Base-by-base conservation (phyloP, 768 basidiomycete genomes). In the Psilocybe azurescens region DNA sequence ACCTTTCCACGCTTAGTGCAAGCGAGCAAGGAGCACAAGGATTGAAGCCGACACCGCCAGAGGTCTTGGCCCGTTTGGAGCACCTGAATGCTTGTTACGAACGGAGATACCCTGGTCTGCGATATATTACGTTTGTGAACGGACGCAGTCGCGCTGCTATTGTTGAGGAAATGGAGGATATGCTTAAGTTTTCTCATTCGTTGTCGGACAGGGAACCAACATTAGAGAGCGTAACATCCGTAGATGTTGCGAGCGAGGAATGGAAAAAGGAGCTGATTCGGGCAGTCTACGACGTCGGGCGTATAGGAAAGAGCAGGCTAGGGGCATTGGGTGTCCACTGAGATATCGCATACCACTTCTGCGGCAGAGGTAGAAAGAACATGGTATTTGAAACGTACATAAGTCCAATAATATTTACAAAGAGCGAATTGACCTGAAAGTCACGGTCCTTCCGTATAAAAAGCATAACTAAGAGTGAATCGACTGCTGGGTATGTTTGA, bases 41-140 rank as follows among this genome's bases (percentile, higher is more conserved):
- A 0, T 73, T 75, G 3, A 75, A 75, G 10, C 81, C 83, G 18
- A 94, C 93, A 8, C 84, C 89, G 5, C 88, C 91, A 29, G 88
- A 87, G 60, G 89, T 95, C 39, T 79, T 97, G 20, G 83, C 77
- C 5, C 86, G 93, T 8, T 82, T 97, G 16, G 82, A 73, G 33
- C 84, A 91, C 65, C 83, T 97, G 53, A 97, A 97, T 66, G 81
- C 78, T 10, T 84, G 85, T 65, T 97, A 96, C 70, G 93, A 95
- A 71, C 77, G 71, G 30, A 76, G 76, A 56, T 97, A 89, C 69
- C 87, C 90, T 0, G 88, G 90, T 3, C 72, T 97, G 65, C 83
- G 91, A 18, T 97, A 94, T 70, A 93, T 97, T 76, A 95, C 94
- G 5, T 97, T 95, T 70, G 95, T 97, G 44, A 94, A 95, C 69